Evolutionary conservation across 2,329 filamentous ascomycete genomes (phyloP).

Genomic region (Bipolaris zeicola): DNA sequence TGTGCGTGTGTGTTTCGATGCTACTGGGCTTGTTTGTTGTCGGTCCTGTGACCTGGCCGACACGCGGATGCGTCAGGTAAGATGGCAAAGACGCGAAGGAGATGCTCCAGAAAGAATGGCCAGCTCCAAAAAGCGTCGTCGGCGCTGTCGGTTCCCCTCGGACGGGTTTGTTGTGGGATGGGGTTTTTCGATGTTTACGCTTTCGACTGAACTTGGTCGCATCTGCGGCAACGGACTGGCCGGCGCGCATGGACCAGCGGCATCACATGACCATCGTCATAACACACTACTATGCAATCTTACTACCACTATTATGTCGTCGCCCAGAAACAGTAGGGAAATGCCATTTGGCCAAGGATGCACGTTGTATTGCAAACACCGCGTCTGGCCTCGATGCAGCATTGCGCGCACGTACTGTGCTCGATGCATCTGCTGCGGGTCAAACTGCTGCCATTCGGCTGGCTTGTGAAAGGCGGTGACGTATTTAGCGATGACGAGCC

Average conservation of each 20-base stretch:
- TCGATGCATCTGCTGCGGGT: constrained; percentile 5
- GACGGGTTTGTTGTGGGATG: constrained; percentile 34
- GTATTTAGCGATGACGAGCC: constrained; percentile 46
- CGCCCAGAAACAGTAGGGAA: constrained; percentile 6
- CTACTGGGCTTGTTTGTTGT: constrained; percentile 27
- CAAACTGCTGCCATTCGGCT: constrained; percentile 19
- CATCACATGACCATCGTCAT: constrained; percentile 21
- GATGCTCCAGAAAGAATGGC: constrained; percentile 23
- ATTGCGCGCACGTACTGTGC: constrained; percentile 3
- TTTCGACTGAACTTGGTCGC: constrained; percentile 25
- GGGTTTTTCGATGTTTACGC: constrained; percentile 28
- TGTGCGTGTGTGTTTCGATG: constrained; percentile 3
- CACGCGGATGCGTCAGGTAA: constrained; percentile 14
- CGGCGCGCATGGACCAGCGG: constrained; percentile 12
- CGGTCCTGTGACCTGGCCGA: constrained; percentile 12
- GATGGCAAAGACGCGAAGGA: constrained; percentile 15
- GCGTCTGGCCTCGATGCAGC: constrained; percentile 5
- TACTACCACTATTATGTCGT: constrained; percentile 6
- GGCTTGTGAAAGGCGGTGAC: constrained; percentile 44
- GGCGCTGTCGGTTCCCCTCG: constrained; percentile 25
- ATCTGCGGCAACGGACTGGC: constrained; percentile 28
- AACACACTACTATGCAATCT: constrained; percentile 8
- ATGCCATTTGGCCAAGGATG: background rate
- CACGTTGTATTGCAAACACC: background rate
- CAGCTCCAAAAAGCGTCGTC: constrained; percentile 24